Evolutionary conservation across 1,139 yeast species (phyloP).

Genomic region (Diutina sp.): DNA sequence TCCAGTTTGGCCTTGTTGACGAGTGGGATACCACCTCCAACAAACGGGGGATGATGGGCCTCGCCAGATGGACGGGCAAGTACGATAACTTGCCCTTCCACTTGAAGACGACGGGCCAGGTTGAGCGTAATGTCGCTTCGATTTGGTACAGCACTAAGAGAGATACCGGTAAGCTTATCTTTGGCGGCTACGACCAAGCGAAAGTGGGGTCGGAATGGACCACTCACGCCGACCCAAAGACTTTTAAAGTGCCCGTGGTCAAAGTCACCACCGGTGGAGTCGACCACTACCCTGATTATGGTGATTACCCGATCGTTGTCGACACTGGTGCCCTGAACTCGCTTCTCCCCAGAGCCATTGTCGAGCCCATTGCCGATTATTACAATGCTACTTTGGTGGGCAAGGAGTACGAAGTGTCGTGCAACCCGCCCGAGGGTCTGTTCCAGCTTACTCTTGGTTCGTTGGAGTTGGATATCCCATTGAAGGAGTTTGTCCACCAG

Average conservation of each 20-base stretch:
- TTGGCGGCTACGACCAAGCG: not conserved
- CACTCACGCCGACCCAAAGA: not conserved
- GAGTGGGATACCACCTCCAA: not conserved
- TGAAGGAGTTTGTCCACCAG: too few species aligned
- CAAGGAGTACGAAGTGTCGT: conserved; percentile 2
- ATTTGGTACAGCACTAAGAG: not conserved
- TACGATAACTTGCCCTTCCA: not conserved
- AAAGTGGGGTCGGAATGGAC: not conserved
- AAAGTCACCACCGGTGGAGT: not conserved
- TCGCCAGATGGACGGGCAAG: not conserved
- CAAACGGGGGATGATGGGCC: not conserved
- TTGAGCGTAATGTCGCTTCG: not conserved
- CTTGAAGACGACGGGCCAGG: not conserved
- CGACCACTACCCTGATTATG: not conserved
- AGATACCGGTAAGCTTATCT: not conserved
- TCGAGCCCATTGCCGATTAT: not conserved
- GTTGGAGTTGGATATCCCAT: too few species aligned
- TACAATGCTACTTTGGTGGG: not conserved
- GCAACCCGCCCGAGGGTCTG: conserved; percentile 3
- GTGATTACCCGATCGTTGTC: not conserved
- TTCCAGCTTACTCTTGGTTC: conserved; percentile 3
- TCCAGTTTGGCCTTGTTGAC: not conserved
- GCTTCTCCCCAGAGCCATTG: not conserved
- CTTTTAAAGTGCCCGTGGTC: not conserved
- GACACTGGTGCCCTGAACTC: not conserved